phyloP scores from a whole-genome alignment of 2,329 filamentous ascomycete species.

The Colletotrichum salicis region DNA sequence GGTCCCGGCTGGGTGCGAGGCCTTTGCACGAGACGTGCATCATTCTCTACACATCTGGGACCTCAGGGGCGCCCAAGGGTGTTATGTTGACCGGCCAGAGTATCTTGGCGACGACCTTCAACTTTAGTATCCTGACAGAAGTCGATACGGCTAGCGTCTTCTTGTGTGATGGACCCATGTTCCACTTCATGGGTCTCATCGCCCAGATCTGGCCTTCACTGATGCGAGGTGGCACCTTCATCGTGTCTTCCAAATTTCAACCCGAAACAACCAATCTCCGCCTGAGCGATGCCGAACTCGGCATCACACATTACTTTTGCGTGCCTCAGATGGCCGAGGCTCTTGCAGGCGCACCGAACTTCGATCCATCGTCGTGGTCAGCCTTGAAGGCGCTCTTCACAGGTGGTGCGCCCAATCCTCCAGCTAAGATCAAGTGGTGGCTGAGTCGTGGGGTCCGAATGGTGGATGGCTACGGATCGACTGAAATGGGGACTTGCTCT shows the following conservation, averaged over 20 bases:
- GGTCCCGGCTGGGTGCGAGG: background rate
- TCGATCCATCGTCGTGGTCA: slow-evolving; percentile 13
- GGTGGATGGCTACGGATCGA: slow-evolving; percentile 31
- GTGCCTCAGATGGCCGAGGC: slow-evolving; percentile 34
- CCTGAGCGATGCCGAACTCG: slow-evolving; percentile 2
- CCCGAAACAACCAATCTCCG: slow-evolving; percentile 19
- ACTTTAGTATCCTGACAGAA: slow-evolving; percentile 25
- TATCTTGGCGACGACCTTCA: slow-evolving; percentile 18
- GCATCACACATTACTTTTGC: slow-evolving; percentile 30
- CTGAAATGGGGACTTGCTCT: slow-evolving; percentile 20
- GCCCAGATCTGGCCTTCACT: slow-evolving; percentile 21
- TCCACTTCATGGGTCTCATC: slow-evolving; percentile 32
- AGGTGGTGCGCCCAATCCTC: slow-evolving; percentile 26
- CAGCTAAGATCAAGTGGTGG: slow-evolving; percentile 29
- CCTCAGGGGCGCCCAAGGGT: slow-evolving; percentile 26
- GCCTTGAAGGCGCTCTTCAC: slow-evolving; percentile 29
- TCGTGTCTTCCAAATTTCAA: slow-evolving; percentile 24
- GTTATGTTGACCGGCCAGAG: slow-evolving; percentile 9
- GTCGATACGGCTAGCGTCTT: slow-evolving; percentile 24
- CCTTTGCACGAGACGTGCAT: slow-evolving; percentile 16
- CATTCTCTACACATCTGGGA: slow-evolving; percentile 30
- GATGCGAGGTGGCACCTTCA: slow-evolving; percentile 18
- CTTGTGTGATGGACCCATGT: slow-evolving; percentile 34
- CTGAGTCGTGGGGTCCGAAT: slow-evolving; percentile 18
- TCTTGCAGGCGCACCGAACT: slow-evolving; percentile 11